Conservation (phyloP, 345 rosid genomes). For the Aethionema arabicum region DNA sequence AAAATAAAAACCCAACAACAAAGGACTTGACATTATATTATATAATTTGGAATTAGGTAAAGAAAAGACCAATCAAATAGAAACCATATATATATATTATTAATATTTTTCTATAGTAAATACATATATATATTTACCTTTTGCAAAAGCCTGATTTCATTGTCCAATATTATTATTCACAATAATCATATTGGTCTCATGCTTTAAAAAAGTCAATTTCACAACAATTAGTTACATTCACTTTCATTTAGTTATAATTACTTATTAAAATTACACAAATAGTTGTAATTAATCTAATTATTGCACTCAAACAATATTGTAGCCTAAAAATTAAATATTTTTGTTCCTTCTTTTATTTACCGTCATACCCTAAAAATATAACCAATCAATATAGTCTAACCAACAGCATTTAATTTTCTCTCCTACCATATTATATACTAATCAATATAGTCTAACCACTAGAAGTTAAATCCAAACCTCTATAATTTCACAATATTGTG, state of each 20-base stretch:
- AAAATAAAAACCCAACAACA: conserved; percentile 7
- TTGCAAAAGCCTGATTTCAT: conserved; percentile 31
- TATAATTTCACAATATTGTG: too few relatives aligned
- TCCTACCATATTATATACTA: too few relatives aligned
- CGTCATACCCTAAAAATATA: too few relatives aligned
- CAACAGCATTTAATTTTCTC: too few relatives aligned
- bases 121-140: conserved; percentile 25
- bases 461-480: too few relatives aligned
- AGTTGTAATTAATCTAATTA: too few relatives aligned
- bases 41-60: conserved; percentile 10
- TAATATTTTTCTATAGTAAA: conserved; percentile 23
- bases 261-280: too few relatives aligned
- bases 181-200: conserved; percentile 15
- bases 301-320: too few relatives aligned
- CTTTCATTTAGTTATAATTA: neutral
- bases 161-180: conserved; percentile 29
- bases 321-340: too few relatives aligned
- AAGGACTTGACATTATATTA: conserved; percentile 27
- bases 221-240: neutral
- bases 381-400: too few relatives aligned
- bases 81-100: conserved; percentile 19
- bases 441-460: too few relatives aligned
- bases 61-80: conserved; percentile 26
- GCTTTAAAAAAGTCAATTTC: conserved; percentile 9
- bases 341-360: too few relatives aligned